phyloP scores from a whole-genome alignment of 768 basidiomycete genomes.

The Macrolepiota albuminosa region DNA sequence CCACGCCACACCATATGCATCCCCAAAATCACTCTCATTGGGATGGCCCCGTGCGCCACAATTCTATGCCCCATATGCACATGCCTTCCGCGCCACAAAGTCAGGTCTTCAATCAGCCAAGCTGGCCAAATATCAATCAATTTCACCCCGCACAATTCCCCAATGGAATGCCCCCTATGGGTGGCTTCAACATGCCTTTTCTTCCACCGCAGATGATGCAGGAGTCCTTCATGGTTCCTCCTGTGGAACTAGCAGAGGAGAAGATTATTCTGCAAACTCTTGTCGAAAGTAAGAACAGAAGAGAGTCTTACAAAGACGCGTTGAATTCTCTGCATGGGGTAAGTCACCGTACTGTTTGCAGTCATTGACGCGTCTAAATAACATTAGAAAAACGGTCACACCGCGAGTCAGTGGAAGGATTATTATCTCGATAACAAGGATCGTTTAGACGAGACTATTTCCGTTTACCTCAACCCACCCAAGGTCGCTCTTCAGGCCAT shows the following conservation, averaged over 20 bases:
- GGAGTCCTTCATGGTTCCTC: conserved; percentile 51
- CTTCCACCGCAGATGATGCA: conserved; percentile 53
- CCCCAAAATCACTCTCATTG: conserved; percentile 22
- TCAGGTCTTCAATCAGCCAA: conserved; percentile 27
- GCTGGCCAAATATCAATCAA: conserved; percentile 27
- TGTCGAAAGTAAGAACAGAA: conserved; percentile 31
- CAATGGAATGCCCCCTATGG: conserved; percentile 24
- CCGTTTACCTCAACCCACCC: conserved; percentile 25
- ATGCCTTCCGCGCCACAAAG: conserved; percentile 25
- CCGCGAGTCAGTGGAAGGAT: conserved; percentile 72
- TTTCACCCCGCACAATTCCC: conserved; percentile 27
- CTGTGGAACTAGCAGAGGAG: conserved; percentile 55
- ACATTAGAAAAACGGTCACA: conserved; percentile 41
- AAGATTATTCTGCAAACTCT: conserved; percentile 49
- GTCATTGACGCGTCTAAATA: conserved; percentile 16
- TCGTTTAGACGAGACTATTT: conserved; percentile 48
- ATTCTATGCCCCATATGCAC: conserved; percentile 13
- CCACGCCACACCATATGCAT: conserved; percentile 17
- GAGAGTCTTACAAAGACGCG: conserved; percentile 57
- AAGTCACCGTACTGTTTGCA: conserved; percentile 18
- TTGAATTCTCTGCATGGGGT: conserved; percentile 67
- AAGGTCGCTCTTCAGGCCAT: conserved; percentile 24
- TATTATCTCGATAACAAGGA: conserved; percentile 70
- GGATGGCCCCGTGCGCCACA: conserved; percentile 19
- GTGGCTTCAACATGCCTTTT: conserved; percentile 34